Evolutionary conservation across 1,139 yeast species (phyloP).

Genomic region (Ogataea hybrid): DNA sequence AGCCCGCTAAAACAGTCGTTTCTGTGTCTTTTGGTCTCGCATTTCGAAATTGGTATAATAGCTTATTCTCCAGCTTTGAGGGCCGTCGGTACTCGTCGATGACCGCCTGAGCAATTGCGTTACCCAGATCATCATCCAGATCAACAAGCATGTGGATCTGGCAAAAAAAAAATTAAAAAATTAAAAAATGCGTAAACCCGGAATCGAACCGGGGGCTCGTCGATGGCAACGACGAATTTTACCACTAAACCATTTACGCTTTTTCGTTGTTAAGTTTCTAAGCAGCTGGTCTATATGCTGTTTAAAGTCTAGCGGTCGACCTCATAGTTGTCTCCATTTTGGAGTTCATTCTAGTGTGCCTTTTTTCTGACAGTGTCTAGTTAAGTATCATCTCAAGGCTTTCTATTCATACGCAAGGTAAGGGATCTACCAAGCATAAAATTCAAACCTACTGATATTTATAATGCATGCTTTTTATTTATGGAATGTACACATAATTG

Average conservation of each 20-base stretch:
- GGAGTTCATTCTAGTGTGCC: too few relatives aligned
- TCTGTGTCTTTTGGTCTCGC: slow-evolving; percentile 66
- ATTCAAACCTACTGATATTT: too few relatives aligned
- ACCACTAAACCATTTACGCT: slow-evolving; percentile 25
- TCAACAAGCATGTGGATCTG: not conserved
- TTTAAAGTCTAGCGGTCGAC: too few relatives aligned
- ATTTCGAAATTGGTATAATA: slow-evolving; percentile 17
- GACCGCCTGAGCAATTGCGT: slow-evolving; percentile 17
- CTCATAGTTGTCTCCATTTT: too few relatives aligned
- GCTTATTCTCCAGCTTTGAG: slow-evolving; percentile 11
- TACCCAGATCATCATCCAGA: slow-evolving; percentile 11
- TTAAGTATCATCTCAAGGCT: too few relatives aligned
- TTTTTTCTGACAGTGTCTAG: too few relatives aligned
- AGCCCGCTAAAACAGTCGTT: slow-evolving; percentile 83
- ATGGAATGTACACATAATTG: slow-evolving; percentile 17
- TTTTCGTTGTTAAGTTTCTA: not conserved
- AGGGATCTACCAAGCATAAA: too few relatives aligned
- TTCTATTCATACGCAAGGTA: too few relatives aligned
- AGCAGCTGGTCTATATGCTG: too few relatives aligned
- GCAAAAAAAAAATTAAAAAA: slow-evolving; percentile 1
- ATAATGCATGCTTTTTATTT: slow-evolving; percentile 1
- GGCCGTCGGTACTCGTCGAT: slow-evolving; percentile 18
- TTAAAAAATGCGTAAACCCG: slow-evolving; percentile 22
- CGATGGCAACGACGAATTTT: slow-evolving; percentile 26
- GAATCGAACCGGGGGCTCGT: slow-evolving; percentile 28